Evolutionary conservation across 2,329 filamentous ascomycete genomes (phyloP).

Genomic region (Alternaria arborescens): DNA sequence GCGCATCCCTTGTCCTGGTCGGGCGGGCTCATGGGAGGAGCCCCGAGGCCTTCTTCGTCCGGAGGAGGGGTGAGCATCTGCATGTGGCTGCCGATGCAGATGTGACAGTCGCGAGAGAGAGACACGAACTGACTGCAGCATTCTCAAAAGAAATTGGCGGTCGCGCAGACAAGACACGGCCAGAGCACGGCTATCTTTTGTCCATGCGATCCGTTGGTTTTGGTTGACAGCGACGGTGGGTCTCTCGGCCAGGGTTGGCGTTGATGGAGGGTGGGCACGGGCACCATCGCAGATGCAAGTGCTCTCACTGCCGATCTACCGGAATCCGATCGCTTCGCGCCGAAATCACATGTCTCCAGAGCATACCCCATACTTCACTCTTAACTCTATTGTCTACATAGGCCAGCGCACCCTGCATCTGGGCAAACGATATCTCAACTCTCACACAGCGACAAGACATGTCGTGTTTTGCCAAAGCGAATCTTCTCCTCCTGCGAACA

Average conservation of each 20-base stretch:
- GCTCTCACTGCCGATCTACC: slow-evolving; percentile 9
- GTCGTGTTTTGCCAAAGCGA: not conserved
- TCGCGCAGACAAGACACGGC: not conserved
- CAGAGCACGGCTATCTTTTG: not conserved
- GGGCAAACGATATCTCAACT: not conserved
- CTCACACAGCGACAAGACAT: slow-evolving; percentile 1
- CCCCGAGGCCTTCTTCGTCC: slow-evolving; percentile 20
- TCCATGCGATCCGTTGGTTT: slow-evolving; percentile 3
- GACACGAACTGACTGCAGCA: slow-evolving; percentile 3
- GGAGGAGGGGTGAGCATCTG: slow-evolving; percentile 26
- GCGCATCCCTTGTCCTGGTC: slow-evolving; percentile 2
- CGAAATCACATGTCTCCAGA: not conserved
- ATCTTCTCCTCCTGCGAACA: not conserved
- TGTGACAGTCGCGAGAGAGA: slow-evolving; percentile 7
- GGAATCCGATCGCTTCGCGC: slow-evolving; percentile 3
- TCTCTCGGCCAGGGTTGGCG: slow-evolving; percentile 30
- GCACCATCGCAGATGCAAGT: slow-evolving; percentile 10
- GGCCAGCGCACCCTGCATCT: not conserved
- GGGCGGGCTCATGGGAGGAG: slow-evolving; percentile 5
- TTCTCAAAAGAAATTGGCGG: slow-evolving; percentile 3
- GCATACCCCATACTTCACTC: not conserved
- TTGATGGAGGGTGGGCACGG: slow-evolving; percentile 43
- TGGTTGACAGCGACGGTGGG: slow-evolving; percentile 7
- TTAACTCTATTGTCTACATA: not conserved
- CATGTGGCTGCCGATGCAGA: slow-evolving; percentile 8